A percentile compares a stretch with the other conserved stretches of the same genome.
Evolutionary conservation across 1,284 basidiomycete species (phyloP).

Genomic region (Mycosarcoma maydis): DNA sequence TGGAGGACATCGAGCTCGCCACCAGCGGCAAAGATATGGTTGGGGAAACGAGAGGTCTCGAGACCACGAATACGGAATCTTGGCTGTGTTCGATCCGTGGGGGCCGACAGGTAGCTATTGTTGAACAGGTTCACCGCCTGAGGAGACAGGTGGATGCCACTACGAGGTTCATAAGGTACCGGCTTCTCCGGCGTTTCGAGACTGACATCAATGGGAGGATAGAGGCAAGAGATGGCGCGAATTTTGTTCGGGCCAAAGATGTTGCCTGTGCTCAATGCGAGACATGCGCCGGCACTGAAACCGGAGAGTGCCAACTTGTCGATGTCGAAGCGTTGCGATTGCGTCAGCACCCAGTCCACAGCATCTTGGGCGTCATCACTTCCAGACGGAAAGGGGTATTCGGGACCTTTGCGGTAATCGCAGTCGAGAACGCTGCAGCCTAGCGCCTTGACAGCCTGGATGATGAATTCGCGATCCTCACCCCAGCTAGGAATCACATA

Average conservation of each 20-base stretch:
- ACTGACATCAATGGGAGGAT: conserved; percentile 38
- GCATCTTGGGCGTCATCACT: conserved; percentile 51
- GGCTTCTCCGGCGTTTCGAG: not conserved
- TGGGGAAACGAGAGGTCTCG: conserved; percentile 40
- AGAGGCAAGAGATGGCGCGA: conserved; percentile 40
- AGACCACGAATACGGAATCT: conserved; percentile 31
- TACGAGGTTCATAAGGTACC: conserved; percentile 12
- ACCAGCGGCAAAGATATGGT: conserved; percentile 39
- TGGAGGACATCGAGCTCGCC: conserved; percentile 53
- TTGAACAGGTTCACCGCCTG: conserved; percentile 44
- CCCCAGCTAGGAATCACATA: conserved; percentile 41
- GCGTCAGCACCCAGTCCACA: conserved; percentile 42
- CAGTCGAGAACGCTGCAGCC: conserved; percentile 30
- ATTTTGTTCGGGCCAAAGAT: conserved; percentile 37
- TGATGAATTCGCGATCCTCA: conserved; percentile 31
- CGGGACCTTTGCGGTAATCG: conserved; percentile 63
- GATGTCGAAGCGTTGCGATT: conserved; percentile 36
- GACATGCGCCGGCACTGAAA: conserved; percentile 57
- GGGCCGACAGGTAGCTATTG: conserved; percentile 42
- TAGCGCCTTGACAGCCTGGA: conserved; percentile 26
- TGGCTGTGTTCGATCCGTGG: conserved; percentile 18
- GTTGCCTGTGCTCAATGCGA: conserved; percentile 43
- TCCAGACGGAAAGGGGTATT: conserved; percentile 50
- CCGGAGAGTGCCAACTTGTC: conserved; percentile 46
- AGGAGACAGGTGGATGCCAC: conserved; percentile 34